phyloP scores from a whole-genome alignment of 257 asterid genomes.

The Petunia secreta region DNA sequence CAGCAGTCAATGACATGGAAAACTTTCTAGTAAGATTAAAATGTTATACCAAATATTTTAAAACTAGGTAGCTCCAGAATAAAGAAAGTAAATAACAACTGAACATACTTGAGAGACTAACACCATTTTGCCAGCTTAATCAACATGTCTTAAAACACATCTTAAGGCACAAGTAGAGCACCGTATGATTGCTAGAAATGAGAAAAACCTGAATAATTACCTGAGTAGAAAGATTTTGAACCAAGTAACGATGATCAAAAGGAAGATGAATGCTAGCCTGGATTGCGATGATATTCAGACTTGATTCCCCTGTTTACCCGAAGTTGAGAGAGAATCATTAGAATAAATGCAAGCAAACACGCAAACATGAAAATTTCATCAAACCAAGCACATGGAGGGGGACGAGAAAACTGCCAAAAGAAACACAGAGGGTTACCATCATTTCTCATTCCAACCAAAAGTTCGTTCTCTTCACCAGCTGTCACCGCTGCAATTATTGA shows the following conservation, averaged over 20 bases:
- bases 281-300: constrained; percentile 64
- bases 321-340: constrained; percentile 24
- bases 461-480: constrained; percentile 92
- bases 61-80: not conserved
- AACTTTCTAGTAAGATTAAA: too few species aligned
- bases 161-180: not conserved
- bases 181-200: not conserved
- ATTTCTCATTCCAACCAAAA: constrained; percentile 85
- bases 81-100: not conserved
- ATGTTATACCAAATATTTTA: too few species aligned
- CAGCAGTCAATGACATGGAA: too few species aligned
- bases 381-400: not conserved
- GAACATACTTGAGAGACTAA: too few species aligned
- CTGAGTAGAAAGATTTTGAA: constrained; percentile 88
- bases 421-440: constrained; percentile 62
- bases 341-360: not conserved
- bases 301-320: constrained; percentile 65
- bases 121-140: not conserved
- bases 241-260: constrained; percentile 63
- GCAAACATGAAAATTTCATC: not conserved
- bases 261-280: constrained; percentile 89
- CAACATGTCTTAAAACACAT: not conserved
- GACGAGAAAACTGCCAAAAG: constrained; percentile 19
- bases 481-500: constrained; percentile 54
- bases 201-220: constrained; percentile 41